Evolutionary conservation across 441 rosid species (phyloP).

Genomic region (Rhodomyrtus psidioides): DNA sequence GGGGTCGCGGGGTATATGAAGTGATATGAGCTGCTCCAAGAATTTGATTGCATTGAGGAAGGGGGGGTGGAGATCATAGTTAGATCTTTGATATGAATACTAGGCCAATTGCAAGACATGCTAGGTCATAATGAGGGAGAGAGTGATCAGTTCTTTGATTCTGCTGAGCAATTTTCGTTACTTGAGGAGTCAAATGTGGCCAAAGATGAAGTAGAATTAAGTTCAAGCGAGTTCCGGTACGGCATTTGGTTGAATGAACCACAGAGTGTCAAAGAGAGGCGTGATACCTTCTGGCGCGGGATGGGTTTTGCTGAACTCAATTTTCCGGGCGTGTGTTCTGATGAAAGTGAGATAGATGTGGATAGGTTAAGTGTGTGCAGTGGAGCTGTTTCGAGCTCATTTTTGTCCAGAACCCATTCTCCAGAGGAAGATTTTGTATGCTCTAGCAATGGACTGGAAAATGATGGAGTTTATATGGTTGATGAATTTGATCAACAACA

Average conservation of each 20-base stretch:
- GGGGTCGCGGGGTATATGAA: constrained; percentile 30
- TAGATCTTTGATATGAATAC: neutral
- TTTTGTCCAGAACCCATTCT: constrained; percentile 4
- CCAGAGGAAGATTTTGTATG: constrained; percentile 14
- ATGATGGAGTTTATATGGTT: constrained; percentile 22
- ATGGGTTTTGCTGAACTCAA: constrained; percentile 37
- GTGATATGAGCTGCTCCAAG: constrained; percentile 5
- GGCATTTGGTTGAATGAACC: constrained; percentile 60
- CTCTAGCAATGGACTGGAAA: constrained; percentile 30
- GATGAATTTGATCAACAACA: constrained; percentile 23
- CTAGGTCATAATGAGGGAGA: constrained; percentile 31
- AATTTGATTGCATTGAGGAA: constrained; percentile 8
- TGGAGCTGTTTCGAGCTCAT: constrained; percentile 37
- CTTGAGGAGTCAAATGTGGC: constrained; percentile 12
- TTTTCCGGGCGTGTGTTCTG: neutral
- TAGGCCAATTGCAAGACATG: constrained; percentile 41
- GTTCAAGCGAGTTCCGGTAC: constrained; percentile 18
- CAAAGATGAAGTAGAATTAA: constrained; percentile 6
- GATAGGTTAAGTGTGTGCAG: constrained; percentile 36
- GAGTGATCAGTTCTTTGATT: constrained; percentile 58
- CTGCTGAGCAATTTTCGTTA: constrained; percentile 34
- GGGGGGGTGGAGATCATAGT: constrained; percentile 18
- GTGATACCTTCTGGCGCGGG: constrained; percentile 35
- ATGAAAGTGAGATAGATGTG: constrained; percentile 2
- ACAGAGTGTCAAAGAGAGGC: constrained; percentile 59